A percentile compares a stretch with the other conserved stretches of the same genome.
Evolutionary conservation across 179 eudicot genomes (phyloP).

Genomic region (Beta corolliflora): DNA sequence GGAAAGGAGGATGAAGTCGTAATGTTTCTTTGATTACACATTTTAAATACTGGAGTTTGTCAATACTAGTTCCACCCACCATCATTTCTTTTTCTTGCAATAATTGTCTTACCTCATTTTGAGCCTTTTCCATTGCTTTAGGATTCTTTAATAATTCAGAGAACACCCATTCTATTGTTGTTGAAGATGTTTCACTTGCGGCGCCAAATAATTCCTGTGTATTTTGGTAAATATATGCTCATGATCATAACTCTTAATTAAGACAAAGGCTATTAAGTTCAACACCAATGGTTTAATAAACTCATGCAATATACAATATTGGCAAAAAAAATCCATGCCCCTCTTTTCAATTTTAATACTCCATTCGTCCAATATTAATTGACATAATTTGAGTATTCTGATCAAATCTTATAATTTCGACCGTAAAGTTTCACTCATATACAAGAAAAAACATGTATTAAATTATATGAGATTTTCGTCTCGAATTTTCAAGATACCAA

Average conservation of each 20-base stretch:
- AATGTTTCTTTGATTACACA: conserved; percentile 10
- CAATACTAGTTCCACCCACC: not conserved
- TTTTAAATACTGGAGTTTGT: not conserved
- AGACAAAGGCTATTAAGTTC: no score
- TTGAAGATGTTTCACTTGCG: conserved; percentile 4
- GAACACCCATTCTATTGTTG: not conserved
- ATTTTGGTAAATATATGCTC: not conserved
- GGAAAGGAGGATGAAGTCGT: not conserved
- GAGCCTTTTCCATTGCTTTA: not conserved
- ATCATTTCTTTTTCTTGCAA: not conserved
- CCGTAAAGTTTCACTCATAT: no score
- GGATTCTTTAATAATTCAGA: not conserved
- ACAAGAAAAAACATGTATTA: no score
- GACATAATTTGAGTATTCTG: no score
- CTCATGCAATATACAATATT: no score
- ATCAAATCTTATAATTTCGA: no score
- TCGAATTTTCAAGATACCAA: no score
- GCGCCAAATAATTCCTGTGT: conserved; percentile 1
- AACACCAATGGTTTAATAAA: no score
- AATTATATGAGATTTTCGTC: no score
- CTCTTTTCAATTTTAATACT: no score
- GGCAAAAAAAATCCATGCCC: no score
- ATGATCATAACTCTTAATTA: not conserved
- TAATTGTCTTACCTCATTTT: conserved; percentile 1
- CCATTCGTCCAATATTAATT: no score